Evolutionary conservation across 768 basidiomycete species (phyloP), one percentile per base, ranked within the genome.

Genomic region (Crucibulum laeve): DNA sequence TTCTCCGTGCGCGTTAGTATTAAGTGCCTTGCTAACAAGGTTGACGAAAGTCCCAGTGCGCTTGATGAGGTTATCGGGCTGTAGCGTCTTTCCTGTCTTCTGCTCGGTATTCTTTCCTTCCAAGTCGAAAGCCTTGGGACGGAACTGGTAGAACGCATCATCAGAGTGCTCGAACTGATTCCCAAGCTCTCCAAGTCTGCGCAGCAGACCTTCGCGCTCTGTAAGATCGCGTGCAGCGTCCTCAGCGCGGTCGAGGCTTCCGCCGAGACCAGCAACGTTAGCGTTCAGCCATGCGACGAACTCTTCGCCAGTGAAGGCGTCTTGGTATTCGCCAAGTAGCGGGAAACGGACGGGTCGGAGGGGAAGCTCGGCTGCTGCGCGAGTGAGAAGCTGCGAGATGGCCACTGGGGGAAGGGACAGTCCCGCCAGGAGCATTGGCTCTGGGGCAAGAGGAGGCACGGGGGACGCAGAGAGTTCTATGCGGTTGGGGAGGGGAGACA

Each of bases 281-380:
- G 75, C 77, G 45, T 81, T 80, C 44, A 96, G 62, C 91, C 91
- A 96, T 4, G 76, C 73, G 6, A 85, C 87, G 50, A 96, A 84
- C 50, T 95, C 92, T 32, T 91, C 91, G 22, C 93, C 93, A 13
- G 80, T 82, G 63, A 95, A 94, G 46, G 86, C 84, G 45, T 90
- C 85, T 22, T 82, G 73, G 50, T 92, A 92, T 67, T 91, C 88
- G 36, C 90, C 90, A 8, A 92, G 57, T 11, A 92, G 65, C 1
- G 91, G 84, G 65, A 91, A 80, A 26, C 84, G 80, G 23, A 92
- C 72, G 5, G 85, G 65, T 25, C 82, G 76, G 23, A 91, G 68
- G 14, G 77, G 79, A n/a, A 92, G 66, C 52, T 90, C 84, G 0
- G 69, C 65, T 25, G 82, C 80, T 28, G 92, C 91, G 38, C 82